phyloP scores from a whole-genome alignment of 1,139 yeast genomes.

The Scheffersomyces illinoinensis region DNA sequence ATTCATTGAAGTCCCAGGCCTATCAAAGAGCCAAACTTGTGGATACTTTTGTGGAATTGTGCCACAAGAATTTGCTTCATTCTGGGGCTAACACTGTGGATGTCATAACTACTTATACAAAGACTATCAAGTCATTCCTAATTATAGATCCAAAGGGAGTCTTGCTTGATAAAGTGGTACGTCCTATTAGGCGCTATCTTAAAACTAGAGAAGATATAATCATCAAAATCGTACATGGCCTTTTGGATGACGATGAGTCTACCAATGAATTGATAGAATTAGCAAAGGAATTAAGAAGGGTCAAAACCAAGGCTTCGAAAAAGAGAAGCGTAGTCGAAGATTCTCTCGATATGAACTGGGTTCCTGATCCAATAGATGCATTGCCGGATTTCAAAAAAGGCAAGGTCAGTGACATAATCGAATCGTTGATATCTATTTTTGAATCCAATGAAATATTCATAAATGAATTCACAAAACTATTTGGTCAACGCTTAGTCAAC shows the following conservation, averaged over 20 bases:
- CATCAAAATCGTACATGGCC: conserved; percentile 66
- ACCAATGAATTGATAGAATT: conserved; percentile 48
- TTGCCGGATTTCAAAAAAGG: conserved; percentile 77
- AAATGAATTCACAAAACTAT: conserved; percentile 64
- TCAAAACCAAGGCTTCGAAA: neutral
- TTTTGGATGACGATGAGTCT: conserved; percentile 50
- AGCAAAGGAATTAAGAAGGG: conserved; percentile 48
- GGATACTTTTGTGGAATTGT: conserved; percentile 49
- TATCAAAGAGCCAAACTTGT: conserved; percentile 57
- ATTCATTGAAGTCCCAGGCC: conserved; percentile 26
- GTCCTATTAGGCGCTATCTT: conserved; percentile 68
- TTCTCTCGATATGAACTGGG: conserved; percentile 61
- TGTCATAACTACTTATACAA: conserved; percentile 67
- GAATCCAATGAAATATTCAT: conserved; percentile 78
- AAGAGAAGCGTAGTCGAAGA: conserved; percentile 29
- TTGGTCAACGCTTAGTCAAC: conserved; percentile 61
- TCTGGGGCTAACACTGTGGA: conserved; percentile 84
- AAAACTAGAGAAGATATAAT: conserved; percentile 76
- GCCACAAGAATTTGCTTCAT: conserved; percentile 60
- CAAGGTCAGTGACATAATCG: conserved; percentile 67
- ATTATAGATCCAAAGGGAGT: conserved; percentile 89
- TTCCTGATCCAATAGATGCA: conserved; percentile 92
- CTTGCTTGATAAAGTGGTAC: conserved; percentile 69
- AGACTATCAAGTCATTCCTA: conserved; percentile 71
- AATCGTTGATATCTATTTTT: conserved; percentile 70